Evolutionary conservation across 257 asterid genomes (phyloP).

Genomic region (Linderniella brevidens): DNA sequence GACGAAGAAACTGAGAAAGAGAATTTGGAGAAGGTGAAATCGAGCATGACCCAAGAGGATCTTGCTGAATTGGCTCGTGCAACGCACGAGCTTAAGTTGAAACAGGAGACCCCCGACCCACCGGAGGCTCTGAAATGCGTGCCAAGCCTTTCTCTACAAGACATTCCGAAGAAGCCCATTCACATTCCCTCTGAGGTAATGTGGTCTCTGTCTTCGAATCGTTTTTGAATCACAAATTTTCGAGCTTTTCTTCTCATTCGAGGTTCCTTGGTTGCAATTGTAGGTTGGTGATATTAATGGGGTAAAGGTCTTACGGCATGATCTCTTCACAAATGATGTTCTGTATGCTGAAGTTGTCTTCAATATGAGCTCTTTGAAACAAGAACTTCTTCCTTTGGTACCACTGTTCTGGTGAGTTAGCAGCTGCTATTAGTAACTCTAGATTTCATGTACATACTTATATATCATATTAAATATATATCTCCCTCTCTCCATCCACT

Average conservation of each 20-base stretch:
- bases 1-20: slow-evolving; percentile 79
- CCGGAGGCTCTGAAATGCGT: slow-evolving; percentile 90
- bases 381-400: slow-evolving; percentile 85
- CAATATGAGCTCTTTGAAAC: slow-evolving; percentile 74
- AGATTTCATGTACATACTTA: too few relatives aligned
- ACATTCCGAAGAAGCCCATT: slow-evolving; percentile 74
- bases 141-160: slow-evolving; percentile 76
- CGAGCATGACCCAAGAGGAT: slow-evolving; percentile 82
- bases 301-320: slow-evolving; percentile 57
- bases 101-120: slow-evolving; percentile 97
- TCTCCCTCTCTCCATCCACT: neutral
- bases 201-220: neutral
- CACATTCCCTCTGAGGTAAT: slow-evolving; percentile 80
- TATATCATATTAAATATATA: neutral
- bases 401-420: slow-evolving; percentile 90
- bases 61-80: slow-evolving; percentile 97
- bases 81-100: slow-evolving; percentile 70
- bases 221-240: too few relatives aligned
- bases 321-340: slow-evolving; percentile 95
- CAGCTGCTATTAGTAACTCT: slow-evolving; percentile 9
- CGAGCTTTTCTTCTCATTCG: slow-evolving; percentile 9
- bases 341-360: slow-evolving; percentile 92
- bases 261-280: slow-evolving; percentile 14
- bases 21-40: slow-evolving; percentile 54
- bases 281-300: slow-evolving; percentile 81